Conservation (phyloP, 768 basidiomycete species). For the Leccinum rimulosum region DNA sequence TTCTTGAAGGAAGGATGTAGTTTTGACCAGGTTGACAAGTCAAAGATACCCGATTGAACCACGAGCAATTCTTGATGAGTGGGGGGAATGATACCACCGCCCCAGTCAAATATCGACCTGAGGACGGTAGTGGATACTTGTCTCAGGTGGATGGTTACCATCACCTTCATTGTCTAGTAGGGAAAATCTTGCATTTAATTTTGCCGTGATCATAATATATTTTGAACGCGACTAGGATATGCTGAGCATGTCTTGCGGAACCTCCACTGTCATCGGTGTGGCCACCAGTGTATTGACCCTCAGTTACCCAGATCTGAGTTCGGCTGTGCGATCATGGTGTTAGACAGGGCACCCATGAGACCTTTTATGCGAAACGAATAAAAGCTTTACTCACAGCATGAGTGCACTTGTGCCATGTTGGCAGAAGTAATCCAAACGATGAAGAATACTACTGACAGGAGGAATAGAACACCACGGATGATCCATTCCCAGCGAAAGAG, state of each 20-base stretch:
- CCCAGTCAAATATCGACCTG: slow-evolving; percentile 3
- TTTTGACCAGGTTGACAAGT: not conserved
- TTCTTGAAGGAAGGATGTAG: not conserved
- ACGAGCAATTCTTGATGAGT: slow-evolving; percentile 7
- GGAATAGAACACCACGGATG: not conserved
- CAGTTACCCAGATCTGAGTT: too few species aligned
- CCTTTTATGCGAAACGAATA: too few species aligned
- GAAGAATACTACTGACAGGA: slow-evolving; percentile 1
- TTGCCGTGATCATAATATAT: not conserved
- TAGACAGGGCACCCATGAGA: too few species aligned
- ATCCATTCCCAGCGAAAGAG: not conserved
- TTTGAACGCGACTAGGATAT: not conserved
- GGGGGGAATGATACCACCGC: slow-evolving; percentile 4
- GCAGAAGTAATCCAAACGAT: slow-evolving; percentile 1
- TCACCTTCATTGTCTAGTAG: slow-evolving; percentile 9
- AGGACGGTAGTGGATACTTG: slow-evolving; percentile 15
- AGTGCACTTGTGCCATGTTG: too few species aligned
- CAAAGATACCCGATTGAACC: slow-evolving; percentile 3
- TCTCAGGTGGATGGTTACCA: slow-evolving; percentile 10
- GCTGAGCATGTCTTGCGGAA: not conserved
- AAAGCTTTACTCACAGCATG: too few species aligned
- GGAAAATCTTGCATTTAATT: not conserved
- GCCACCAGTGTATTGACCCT: too few species aligned
- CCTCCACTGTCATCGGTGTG: too few species aligned
- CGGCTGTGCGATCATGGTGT: too few species aligned